A percentile compares a stretch with the other conserved stretches of the same genome.
phyloP scores from a whole-genome alignment of 371 early-diverging fungal species.

The Lichtheimia ornata region DNA sequence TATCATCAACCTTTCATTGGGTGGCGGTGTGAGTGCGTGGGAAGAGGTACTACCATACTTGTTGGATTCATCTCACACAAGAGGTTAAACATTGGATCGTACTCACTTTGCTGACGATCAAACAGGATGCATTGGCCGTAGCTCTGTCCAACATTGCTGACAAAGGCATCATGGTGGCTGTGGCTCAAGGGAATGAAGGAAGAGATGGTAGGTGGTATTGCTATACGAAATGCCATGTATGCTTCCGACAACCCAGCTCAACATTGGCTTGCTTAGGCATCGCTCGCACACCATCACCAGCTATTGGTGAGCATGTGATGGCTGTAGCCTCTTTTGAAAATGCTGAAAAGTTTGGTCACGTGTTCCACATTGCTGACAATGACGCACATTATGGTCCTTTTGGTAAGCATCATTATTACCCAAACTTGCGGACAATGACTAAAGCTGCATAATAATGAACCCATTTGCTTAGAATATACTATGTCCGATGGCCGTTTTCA shows the following conservation, averaged over 20 bases:
- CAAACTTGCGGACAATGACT: no score
- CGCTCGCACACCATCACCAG: slow-evolving; percentile 24
- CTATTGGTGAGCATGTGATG: slow-evolving; percentile 18
- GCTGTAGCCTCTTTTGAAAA: slow-evolving; percentile 20
- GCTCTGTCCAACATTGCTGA: slow-evolving; percentile 21
- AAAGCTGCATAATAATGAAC: background rate
- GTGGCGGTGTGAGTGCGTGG: slow-evolving; percentile 53
- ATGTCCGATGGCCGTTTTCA: slow-evolving; percentile 2
- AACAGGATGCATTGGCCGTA: slow-evolving; percentile 21
- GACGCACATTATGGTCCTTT: background rate
- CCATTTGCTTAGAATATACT: slow-evolving; percentile 4
- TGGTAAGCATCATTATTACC: background rate
- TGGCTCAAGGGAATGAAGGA: slow-evolving; percentile 42
- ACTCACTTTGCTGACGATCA: no score
- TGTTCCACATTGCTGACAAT: slow-evolving; percentile 6
- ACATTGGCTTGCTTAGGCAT: slow-evolving; percentile 11
- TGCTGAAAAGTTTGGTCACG: slow-evolving; percentile 8
- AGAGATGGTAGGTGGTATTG: slow-evolving; percentile 20
- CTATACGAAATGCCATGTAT: background rate
- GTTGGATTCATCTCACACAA: background rate
- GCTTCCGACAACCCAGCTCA: background rate
- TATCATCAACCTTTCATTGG: slow-evolving; percentile 29
- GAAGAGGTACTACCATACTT: slow-evolving; percentile 30
- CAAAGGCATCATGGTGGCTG: slow-evolving; percentile 17
- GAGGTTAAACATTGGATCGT: background rate